A percentile compares a stretch with the other conserved stretches of the same genome.
These are phyloP conservation scores for Pisolithus tinctorius DNA, from an alignment of 768 basidiomycete genomes.

Conservation along the genomic window DNA sequence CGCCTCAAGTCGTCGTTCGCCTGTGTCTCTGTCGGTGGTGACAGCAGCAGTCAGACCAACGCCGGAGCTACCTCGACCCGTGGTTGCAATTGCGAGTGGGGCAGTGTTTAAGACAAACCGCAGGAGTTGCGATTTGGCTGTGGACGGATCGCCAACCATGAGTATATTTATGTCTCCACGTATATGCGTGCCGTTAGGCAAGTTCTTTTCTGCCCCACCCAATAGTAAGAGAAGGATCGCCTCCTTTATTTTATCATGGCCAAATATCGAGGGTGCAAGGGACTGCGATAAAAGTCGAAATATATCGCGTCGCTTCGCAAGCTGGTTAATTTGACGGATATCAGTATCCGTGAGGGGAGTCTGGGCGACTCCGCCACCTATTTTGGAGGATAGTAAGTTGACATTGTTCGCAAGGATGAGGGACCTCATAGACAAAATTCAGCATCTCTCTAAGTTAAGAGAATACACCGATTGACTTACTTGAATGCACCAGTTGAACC, in stretches of 20 bases:
- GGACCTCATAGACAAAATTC: slow-evolving; percentile 47
- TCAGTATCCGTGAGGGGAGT: slow-evolving; percentile 88
- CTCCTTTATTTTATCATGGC: slow-evolving; percentile 92
- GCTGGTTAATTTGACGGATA: slow-evolving; percentile 92
- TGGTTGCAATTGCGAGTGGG: slow-evolving; percentile 96
- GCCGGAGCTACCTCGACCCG: slow-evolving; percentile 95
- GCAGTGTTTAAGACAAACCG: slow-evolving; percentile 95
- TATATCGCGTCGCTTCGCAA: slow-evolving; percentile 81
- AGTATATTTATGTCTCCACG: slow-evolving; percentile 99
- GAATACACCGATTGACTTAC: slow-evolving; percentile 37
- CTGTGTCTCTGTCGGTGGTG: slow-evolving; percentile 96
- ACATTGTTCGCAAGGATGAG: slow-evolving; percentile 93
- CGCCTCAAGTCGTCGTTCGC: slow-evolving; percentile 93
- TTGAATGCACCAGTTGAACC: slow-evolving; percentile 92
- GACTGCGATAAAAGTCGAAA: slow-evolving; percentile 89
- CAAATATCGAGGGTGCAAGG: slow-evolving; percentile 95
- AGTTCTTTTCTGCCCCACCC: slow-evolving; percentile 96
- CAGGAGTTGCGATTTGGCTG: slow-evolving; percentile 93
- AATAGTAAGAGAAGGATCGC: slow-evolving; percentile 90
- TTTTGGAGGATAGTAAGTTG: slow-evolving; percentile 89
- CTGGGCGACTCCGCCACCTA: slow-evolving; percentile 92
- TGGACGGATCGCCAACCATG: slow-evolving; percentile 99
- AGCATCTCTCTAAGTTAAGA: slow-evolving; percentile 1
- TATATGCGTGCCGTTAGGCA: slow-evolving; percentile 96
- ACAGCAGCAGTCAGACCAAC: slow-evolving; percentile 99